Evolutionary conservation across 2,329 filamentous ascomycete species (phyloP).

Genomic region (Calonectria fujianensis): DNA sequence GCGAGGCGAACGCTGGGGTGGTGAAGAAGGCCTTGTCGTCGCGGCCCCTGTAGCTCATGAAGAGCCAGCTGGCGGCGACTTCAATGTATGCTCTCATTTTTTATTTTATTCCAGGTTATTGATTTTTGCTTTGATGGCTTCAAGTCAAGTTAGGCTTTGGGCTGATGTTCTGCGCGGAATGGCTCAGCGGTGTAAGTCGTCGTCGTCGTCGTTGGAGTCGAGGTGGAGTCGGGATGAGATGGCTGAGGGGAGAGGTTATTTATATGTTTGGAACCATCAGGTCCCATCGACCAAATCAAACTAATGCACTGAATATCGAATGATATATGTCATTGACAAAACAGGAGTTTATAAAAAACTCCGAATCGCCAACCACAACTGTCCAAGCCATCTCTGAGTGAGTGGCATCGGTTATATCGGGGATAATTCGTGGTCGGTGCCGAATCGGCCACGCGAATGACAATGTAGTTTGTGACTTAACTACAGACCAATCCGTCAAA

Average conservation of each 20-base stretch:
- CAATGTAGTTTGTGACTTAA: background rate
- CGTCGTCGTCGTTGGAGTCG: background rate
- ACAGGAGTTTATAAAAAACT: conserved; percentile 10
- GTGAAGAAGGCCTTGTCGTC: conserved; percentile 63
- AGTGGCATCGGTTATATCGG: conserved; percentile 44
- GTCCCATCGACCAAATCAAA: background rate
- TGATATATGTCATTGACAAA: background rate
- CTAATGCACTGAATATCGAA: background rate
- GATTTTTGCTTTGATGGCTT: too few species aligned
- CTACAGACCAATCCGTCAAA: too few species aligned
- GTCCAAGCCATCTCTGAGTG: background rate
- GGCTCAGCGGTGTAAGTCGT: background rate
- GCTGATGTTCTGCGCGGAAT: background rate
- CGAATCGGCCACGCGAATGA: conserved; percentile 46
- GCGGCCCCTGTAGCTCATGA: conserved; percentile 60
- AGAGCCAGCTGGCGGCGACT: conserved; percentile 62
- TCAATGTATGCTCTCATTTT: conserved; percentile 59
- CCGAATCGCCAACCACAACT: background rate
- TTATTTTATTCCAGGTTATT: background rate
- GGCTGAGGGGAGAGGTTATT: background rate
- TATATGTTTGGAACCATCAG: background rate
- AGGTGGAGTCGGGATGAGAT: background rate
- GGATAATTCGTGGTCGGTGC: conserved; percentile 45
- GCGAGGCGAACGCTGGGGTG: conserved; percentile 58
- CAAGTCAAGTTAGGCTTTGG: background rate